Evolutionary conservation across 139 green algal species (phyloP), one percentile per base, ranked within the genome.

Genomic region (Coelastrella sp.): DNA sequence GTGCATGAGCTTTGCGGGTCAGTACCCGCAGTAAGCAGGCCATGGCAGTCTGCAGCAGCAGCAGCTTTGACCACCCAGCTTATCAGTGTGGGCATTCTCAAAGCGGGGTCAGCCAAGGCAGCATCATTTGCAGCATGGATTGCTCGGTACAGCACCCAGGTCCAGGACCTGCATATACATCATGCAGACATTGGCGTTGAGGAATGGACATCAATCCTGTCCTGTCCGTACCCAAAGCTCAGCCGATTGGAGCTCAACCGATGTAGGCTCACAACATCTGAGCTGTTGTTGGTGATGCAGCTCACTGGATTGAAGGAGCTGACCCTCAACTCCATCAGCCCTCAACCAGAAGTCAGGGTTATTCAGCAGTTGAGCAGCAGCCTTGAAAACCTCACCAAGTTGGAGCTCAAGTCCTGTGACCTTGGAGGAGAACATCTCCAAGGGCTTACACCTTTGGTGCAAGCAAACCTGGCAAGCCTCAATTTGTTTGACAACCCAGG

Each of bases 401-500:
- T 75, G 34, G 66, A 75, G 66, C 37, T 75, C 7, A 75, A 75
- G 66, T 75, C 66, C 13, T 75, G 66, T 75, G 66, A 35, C 5
- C 13, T 75, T 75, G 66, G 17, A 32, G 66, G 66, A 7, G 15
- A 75, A 35, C 66, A 75, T 35, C 66, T 75, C 3, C 34, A 48
- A 38, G 66, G 66, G 32, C 66, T 75, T 15, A 51, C 66, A 34
- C 35, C 66, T 4, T 23, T 75, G 35, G 35, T 75, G 66, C 34
- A 50, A 25, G 13, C 11, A 25, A 45, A 25, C 32, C 66, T 75
- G 34, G 19, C 9, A 15, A 53, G 35, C 66, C 17, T 75, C 4
- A 25, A 50, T 35, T 19, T 75, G 34, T 75, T 75, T 53, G 66
- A 75, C 35, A 75, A 75, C 34, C 19, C 66, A 75, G 66, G 34